Evolutionary conservation across 768 basidiomycete genomes (phyloP).

Genomic region (Suillus plorans): DNA sequence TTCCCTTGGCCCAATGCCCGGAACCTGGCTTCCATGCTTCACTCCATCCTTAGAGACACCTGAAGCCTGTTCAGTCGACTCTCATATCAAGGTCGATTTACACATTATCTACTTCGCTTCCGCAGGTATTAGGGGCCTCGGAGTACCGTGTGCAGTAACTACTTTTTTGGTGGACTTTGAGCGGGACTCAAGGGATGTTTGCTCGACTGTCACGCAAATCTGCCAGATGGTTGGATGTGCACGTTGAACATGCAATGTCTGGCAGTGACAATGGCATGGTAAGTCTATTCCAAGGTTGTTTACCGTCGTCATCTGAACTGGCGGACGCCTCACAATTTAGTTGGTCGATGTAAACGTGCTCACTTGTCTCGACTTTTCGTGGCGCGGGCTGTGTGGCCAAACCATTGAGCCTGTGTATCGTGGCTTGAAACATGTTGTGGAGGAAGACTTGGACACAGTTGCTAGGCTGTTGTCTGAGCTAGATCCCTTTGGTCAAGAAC

Average conservation of each 20-base stretch:
- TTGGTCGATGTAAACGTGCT: slow-evolving; percentile 16
- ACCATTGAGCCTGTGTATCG: slow-evolving; percentile 35
- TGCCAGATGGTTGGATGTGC: slow-evolving; percentile 12
- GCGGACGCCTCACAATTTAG: slow-evolving; percentile 2
- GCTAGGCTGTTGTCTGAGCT: slow-evolving; percentile 42
- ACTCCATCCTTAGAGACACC: neutral
- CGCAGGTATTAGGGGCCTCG: neutral
- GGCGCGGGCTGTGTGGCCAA: slow-evolving; percentile 31
- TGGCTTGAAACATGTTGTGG: slow-evolving; percentile 34
- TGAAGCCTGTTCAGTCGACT: neutral
- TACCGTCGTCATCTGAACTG: neutral
- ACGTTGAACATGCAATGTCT: slow-evolving; percentile 9
- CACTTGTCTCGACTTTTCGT: slow-evolving; percentile 16
- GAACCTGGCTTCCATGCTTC: neutral
- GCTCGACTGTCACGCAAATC: slow-evolving; percentile 12
- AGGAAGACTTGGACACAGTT: slow-evolving; percentile 42
- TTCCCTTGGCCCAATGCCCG: neutral
- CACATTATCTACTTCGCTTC: neutral
- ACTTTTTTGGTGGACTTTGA: neutral
- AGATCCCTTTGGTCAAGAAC: slow-evolving; percentile 25
- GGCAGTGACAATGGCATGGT: slow-evolving; percentile 13
- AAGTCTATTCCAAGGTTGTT: slow-evolving; percentile 3
- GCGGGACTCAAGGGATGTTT: slow-evolving; percentile 8
- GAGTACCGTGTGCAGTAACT: neutral
- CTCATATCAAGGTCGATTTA: neutral